A percentile compares a stretch with the other conserved stretches of the same genome.
These are phyloP conservation scores for Physcomitrium patens DNA, from an alignment of 225 moss, liverwort and hornwort genomes.

Conservation along the genomic window DNA sequence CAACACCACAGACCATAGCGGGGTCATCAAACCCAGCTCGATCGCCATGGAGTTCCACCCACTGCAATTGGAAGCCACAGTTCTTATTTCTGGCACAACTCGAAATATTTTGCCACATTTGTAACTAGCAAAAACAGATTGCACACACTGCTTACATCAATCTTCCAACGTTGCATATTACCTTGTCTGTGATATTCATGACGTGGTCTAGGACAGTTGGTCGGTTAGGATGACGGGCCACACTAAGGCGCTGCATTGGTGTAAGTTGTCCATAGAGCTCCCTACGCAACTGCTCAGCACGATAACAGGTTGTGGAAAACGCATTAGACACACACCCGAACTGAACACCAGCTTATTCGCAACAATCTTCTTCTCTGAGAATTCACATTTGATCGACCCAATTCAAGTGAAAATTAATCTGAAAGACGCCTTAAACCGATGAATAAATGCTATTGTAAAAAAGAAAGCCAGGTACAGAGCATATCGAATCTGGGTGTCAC, in stretches of 20 bases:
- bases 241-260: slow-evolving; percentile 94
- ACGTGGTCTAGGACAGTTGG: slow-evolving; percentile 99
- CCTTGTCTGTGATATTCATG: slow-evolving; percentile 95
- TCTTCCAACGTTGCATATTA: slow-evolving; percentile 26
- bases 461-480: background rate
- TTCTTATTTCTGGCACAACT: background rate
- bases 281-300: slow-evolving; percentile 70
- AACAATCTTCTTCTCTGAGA: background rate
- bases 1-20: slow-evolving; percentile 91
- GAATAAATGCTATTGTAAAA: background rate
- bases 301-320: slow-evolving; percentile 7
- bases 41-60: slow-evolving; percentile 99
- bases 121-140: background rate
- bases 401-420: background rate
- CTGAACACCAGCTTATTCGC: background rate
- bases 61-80: slow-evolving; percentile 49
- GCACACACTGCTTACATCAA: background rate
- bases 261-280: slow-evolving; percentile 90
- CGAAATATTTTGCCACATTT: background rate
- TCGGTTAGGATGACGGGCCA: slow-evolving; percentile 95
- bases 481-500: background rate
- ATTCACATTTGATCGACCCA: background rate
- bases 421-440: background rate
- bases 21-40: slow-evolving; percentile 99
- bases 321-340: background rate